Conservation (phyloP, 805 yeast genomes). For the Barnettozyma populi region DNA sequence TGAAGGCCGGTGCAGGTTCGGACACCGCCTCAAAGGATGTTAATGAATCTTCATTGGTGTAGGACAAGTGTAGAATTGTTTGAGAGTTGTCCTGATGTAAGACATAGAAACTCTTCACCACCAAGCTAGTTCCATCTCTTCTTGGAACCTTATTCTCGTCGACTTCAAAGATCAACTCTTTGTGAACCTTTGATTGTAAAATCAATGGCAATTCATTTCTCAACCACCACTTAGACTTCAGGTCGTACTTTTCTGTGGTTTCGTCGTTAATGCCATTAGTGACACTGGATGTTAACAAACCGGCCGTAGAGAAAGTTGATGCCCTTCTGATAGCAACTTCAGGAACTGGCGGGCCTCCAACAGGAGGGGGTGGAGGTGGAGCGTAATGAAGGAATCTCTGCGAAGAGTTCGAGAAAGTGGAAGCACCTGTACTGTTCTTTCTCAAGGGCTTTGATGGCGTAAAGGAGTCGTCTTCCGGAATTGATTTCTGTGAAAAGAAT, state of each 20-base stretch:
- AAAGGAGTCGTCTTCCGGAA: not conserved
- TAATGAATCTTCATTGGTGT: slow-evolving; percentile 26
- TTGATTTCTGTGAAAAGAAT: not conserved
- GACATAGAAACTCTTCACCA: slow-evolving; percentile 62
- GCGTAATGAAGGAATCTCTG: slow-evolving; percentile 1
- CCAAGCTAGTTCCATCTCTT: slow-evolving; percentile 45
- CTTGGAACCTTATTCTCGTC: slow-evolving; percentile 52
- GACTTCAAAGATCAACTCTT: slow-evolving; percentile 55
- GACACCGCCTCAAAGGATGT: slow-evolving; percentile 29
- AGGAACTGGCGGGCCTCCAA: slow-evolving; percentile 5
- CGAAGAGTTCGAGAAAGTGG: slow-evolving; percentile 2
- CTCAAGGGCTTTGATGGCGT: slow-evolving; percentile 7
- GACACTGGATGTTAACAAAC: not conserved
- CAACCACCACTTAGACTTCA: slow-evolving; percentile 62
- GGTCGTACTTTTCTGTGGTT: slow-evolving; percentile 19
- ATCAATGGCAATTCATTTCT: slow-evolving; percentile 48
- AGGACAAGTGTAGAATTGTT: slow-evolving; percentile 52
- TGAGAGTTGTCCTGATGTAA: slow-evolving; percentile 71
- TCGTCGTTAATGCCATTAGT: not conserved
- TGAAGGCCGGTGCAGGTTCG: slow-evolving; percentile 40
- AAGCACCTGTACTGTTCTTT: slow-evolving; percentile 4
- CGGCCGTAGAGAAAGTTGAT: slow-evolving; percentile 16
- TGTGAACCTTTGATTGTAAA: slow-evolving; percentile 35
- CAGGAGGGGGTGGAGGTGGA: slow-evolving; percentile 12
- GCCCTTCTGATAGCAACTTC: slow-evolving; percentile 12